Percentiles rank a stretch among this genome's conserved stretches.
Evolutionary conservation across 371 early-diverging fungal species (phyloP).

Genomic region (Dinochytrium kinnereticum): DNA sequence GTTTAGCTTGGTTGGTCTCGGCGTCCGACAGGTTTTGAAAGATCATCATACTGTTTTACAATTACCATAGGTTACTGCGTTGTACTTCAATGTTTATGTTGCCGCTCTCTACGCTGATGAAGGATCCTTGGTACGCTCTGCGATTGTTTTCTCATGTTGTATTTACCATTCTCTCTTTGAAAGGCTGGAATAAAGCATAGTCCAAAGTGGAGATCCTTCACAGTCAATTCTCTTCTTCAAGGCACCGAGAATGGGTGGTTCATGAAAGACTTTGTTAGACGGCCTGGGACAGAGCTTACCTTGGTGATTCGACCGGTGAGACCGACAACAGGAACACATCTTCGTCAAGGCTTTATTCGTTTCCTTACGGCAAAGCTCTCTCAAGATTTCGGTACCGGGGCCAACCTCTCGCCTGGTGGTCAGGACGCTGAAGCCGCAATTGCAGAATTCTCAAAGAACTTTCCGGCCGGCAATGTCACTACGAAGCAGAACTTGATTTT

Average conservation of each 20-base stretch:
- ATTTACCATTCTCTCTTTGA: neutral
- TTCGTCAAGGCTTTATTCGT: constrained; percentile 33
- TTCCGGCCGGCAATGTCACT: constrained; percentile 65
- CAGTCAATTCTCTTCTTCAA: constrained; percentile 11
- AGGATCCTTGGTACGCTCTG: constrained; percentile 18
- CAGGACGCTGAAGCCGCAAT: constrained; percentile 31
- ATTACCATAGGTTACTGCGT: constrained; percentile 17
- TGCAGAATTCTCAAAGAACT: constrained; percentile 55
- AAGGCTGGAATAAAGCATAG: constrained; percentile 13
- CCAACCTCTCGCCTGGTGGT: neutral
- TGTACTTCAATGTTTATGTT: constrained; percentile 33
- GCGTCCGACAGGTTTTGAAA: constrained; percentile 8
- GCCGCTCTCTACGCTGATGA: constrained; percentile 29
- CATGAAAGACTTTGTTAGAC: constrained; percentile 25
- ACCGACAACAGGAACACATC: constrained; percentile 29
- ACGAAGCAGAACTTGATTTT: constrained; percentile 66
- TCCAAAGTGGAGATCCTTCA: constrained; percentile 13
- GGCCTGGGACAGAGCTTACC: constrained; percentile 22
- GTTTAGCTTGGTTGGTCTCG: constrained; percentile 4
- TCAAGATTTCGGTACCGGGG: constrained; percentile 17
- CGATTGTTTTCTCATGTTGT: neutral
- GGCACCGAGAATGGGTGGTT: constrained; percentile 16
- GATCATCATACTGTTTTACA: neutral
- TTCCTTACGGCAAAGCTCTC: constrained; percentile 22
- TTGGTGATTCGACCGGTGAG: constrained; percentile 30